Conservation (phyloP, 2,329 filamentous ascomycete genomes). For the Cytospora piceae region DNA sequence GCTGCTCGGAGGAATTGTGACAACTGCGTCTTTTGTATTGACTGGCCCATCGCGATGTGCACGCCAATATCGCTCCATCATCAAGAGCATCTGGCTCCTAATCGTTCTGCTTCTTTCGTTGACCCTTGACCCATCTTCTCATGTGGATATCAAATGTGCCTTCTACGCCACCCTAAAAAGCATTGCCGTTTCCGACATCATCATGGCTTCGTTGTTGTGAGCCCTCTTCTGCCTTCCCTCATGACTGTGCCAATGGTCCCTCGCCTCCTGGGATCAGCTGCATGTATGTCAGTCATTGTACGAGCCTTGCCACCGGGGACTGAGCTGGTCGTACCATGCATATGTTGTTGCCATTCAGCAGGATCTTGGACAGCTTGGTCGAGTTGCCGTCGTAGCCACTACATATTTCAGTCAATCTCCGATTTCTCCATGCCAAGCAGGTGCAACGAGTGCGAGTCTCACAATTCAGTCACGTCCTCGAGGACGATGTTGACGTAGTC, state of each 20-base stretch:
- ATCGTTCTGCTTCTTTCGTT: neutral
- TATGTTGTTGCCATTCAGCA: constrained; percentile 97
- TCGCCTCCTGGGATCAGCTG: constrained; percentile 80
- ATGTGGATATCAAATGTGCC: neutral
- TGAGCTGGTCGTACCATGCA: constrained; percentile 79
- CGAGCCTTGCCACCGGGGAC: neutral
- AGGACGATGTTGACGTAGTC: constrained; percentile 99
- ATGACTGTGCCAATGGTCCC: constrained; percentile 56
- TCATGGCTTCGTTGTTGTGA: constrained; percentile 56
- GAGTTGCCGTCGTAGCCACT: constrained; percentile 91
- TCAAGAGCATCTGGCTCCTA: neutral
- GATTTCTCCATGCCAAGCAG: neutral
- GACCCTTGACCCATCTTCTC: neutral
- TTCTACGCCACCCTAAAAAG: neutral
- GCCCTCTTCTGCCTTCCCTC: constrained; percentile 4
- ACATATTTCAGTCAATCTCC: constrained; percentile 1
- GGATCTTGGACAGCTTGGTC: constrained; percentile 88
- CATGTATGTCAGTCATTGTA: constrained; percentile 25
- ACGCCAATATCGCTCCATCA: neutral
- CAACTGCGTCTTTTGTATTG: neutral
- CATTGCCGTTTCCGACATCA: constrained; percentile 27
- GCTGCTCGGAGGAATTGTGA: neutral
- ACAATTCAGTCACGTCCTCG: constrained; percentile 97
- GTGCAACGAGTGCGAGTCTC: constrained; percentile 40
- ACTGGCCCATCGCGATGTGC: neutral